Base-by-base conservation (phyloP, 2,329 filamentous ascomycete species). In the Fusarium mexicanum region DNA sequence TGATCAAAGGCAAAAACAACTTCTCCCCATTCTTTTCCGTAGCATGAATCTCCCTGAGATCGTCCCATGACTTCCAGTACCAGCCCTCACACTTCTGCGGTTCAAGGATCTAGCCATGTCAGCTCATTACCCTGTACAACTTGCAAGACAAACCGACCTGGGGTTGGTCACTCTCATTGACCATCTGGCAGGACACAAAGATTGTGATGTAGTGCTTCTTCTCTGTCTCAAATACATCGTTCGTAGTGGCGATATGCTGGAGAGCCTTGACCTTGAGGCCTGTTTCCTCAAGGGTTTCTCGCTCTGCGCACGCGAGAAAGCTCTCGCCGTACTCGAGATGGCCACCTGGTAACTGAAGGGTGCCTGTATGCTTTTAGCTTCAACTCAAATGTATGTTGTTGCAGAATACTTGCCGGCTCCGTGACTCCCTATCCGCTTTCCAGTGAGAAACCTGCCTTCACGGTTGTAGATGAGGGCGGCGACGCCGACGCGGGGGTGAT, bases 151-250 rank as follows among this genome's bases (percentile, higher is more conserved):
- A 81, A 81, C 85, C 77, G 67, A 92, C 91, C 84, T 86, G 63
- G 0, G 92, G 88, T 72, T 88, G 80, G 33, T 85, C 85, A 0
- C 77, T 72, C 22, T 85, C 83, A 33, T 89, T 85, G 0, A 82
- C 78, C 74, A 89, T 83, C 50, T 81, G 82, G 47, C 88, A 90
- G 1, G 84, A 83, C 70, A 94, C 88, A 74, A 93, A 95, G 6
- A 94, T 80, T 1, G 93, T 95, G 58, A 94, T 86, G 77, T 95
- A 96, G 79, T 96, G 93, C 80, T 91, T 93, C 0, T 81, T 82
- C n/a, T 87, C 86, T 1, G 79, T 77, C 3, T 81, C 77, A 79
- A 94, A 93, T 2, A 93, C 79, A 75, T 91, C 90, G 78, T 95
- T 94, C 10, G 91, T 94, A 1, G 90, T 87, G 1, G 87, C 89